Evolutionary conservation across 441 rosid genomes (phyloP), one percentile per base, ranked within the genome.

Genomic region (Adansonia madagascariensis): DNA sequence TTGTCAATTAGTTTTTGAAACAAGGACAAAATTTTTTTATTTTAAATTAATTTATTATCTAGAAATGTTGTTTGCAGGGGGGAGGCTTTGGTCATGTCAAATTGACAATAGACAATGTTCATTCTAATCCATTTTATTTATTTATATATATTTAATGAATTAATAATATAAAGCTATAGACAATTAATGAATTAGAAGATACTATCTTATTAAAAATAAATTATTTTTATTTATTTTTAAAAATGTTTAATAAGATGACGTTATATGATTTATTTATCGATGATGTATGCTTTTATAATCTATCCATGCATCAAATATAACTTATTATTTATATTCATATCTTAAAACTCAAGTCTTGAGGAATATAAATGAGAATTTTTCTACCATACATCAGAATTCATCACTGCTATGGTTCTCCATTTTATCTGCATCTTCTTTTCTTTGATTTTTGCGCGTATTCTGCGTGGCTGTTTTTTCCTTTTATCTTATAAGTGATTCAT

Each of bases 91-190:
- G 44, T 87, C 70, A 17, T 80, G 80, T 85, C 41, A 11, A 12
- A 61, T 61, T 27, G 65, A 12, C 89, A 79, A 80, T 41, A 68
- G 55, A 61, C 63, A 70, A 78, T 80, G 71, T 80, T 84, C 88
- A 83, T 87, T 81, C 85, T 83, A 78, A 87, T 86, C 93, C 88
- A 60, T 81, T 81, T 81, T 70, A 77, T 79, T 89, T 55, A 1
- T 53, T 27, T 27, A 27, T 27, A 27, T 24, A 24, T 24, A 24
- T 27, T 27, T 27, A 27, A 27, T 1, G 31, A 27, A 27, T 27
- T 27, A 27, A 27, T 27, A 27, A 27, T 27, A 27, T 27, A 27
- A 27, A 27, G 1, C 1, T 27, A 27, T 27, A 27, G 31, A 27
- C 2, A 27, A 27, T 27, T 27, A 27, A 27, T 27, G 31, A 27